Evolutionary conservation across 2,329 filamentous ascomycete genomes (phyloP).

Genomic region (Thielaviopsis populi): DNA sequence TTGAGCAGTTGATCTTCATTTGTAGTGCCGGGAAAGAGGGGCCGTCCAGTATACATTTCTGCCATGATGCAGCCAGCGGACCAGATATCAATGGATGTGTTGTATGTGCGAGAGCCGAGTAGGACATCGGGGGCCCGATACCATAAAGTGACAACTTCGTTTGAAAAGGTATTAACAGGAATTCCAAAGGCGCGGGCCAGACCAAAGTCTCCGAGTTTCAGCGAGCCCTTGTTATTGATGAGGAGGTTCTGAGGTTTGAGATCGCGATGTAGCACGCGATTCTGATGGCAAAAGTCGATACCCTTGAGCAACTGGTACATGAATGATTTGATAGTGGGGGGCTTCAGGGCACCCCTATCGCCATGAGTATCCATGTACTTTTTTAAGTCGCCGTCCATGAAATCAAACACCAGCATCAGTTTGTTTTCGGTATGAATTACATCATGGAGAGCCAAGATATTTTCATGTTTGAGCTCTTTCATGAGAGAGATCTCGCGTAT

Average conservation of each 20-base stretch:
- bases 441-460: constrained; percentile 93
- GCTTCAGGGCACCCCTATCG: constrained; percentile 77
- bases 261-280: constrained; percentile 87
- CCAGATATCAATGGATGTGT: constrained; percentile 99
- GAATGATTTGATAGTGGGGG: constrained; percentile 89
- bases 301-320: constrained; percentile 95
- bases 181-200: constrained; percentile 91
- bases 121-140: constrained; percentile 94
- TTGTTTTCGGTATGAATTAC: constrained; percentile 99
- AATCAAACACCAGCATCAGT: constrained; percentile 98
- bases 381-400: constrained; percentile 96
- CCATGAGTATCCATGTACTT: constrained; percentile 95
- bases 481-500: constrained; percentile 98
- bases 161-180: constrained; percentile 94
- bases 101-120: constrained; percentile 87
- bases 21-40: constrained; percentile 90
- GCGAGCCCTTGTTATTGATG: constrained; percentile 77
- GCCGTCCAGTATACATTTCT: constrained; percentile 94
- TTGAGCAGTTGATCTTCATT: constrained; percentile 96
- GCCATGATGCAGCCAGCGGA: constrained; percentile 99
- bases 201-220: constrained; percentile 92
- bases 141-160: constrained; percentile 95
- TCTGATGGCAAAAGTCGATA: constrained; percentile 96
- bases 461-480: constrained; percentile 99
- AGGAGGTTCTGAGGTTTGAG: constrained; percentile 93